Evolutionary conservation across 2,329 filamentous ascomycete genomes (phyloP).

Genomic region (Botrytis byssoidea): DNA sequence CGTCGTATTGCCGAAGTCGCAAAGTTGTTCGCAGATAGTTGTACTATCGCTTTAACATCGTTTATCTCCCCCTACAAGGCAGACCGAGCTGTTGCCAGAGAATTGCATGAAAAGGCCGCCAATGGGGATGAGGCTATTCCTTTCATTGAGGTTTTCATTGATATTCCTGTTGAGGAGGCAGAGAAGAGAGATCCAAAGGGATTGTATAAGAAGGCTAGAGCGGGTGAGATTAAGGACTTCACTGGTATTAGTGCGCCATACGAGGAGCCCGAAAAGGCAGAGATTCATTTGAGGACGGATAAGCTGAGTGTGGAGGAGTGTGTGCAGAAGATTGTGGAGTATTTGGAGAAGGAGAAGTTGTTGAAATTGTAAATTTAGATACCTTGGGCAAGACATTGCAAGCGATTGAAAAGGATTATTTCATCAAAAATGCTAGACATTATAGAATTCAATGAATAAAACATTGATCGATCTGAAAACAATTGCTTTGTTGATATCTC

Average conservation of each 20-base stretch:
- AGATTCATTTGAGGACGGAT: conserved; percentile 83
- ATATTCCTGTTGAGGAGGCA: conserved; percentile 86
- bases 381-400: neutral
- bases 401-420: neutral
- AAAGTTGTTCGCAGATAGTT: conserved; percentile 91
- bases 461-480: neutral
- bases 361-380: conserved; percentile 36
- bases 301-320: conserved; percentile 84
- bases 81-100: conserved; percentile 78
- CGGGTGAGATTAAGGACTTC: conserved; percentile 94
- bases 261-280: conserved; percentile 80
- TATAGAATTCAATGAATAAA: conserved; percentile 1
- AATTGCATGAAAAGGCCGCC: conserved; percentile 65
- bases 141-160: conserved; percentile 92
- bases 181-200: conserved; percentile 97
- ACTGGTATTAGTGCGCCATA: conserved; percentile 95
- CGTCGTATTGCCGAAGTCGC: conserved; percentile 88
- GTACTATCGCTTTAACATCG: conserved; percentile 84
- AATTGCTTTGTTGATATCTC: conserved; percentile 14
- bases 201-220: conserved; percentile 92
- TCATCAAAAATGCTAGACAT: neutral
- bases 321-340: conserved; percentile 78
- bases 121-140: conserved; percentile 64
- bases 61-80: conserved; percentile 95
- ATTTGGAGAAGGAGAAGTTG: conserved; percentile 69